Conservation (phyloP, 108 stramenopile genomes). For the Nitzschia sp. region DNA sequence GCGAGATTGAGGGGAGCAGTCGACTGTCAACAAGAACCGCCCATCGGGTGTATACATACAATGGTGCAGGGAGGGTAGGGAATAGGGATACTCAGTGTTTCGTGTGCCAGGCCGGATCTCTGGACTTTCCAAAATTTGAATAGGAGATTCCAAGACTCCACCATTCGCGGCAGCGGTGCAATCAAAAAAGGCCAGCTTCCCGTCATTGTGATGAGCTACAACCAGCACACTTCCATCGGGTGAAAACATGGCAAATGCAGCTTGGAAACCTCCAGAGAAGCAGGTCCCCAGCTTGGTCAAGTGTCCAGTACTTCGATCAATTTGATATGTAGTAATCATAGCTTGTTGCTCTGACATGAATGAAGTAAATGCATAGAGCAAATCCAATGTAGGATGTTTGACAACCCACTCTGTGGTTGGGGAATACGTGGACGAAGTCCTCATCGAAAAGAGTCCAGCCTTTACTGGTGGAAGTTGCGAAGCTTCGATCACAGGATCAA, state of each 20-base stretch:
- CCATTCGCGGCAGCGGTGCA: constrained; percentile 17
- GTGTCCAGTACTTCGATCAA: constrained; percentile 3
- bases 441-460: background rate
- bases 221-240: constrained; percentile 8
- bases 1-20: constrained; percentile 25
- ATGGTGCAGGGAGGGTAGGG: constrained; percentile 28
- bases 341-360: constrained; percentile 9
- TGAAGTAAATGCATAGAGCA: constrained; percentile 26
- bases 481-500: constrained; percentile 20
- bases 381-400: constrained; percentile 25
- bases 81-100: constrained; percentile 13
- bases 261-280: constrained; percentile 19
- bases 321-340: constrained; percentile 27
- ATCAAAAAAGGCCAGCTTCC: constrained; percentile 28
- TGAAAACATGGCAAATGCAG: constrained; percentile 23
- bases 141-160: constrained; percentile 4
- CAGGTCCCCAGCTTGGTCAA: constrained; percentile 19
- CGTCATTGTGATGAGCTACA: constrained; percentile 29
- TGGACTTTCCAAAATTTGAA: constrained; percentile 15
- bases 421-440: background rate
- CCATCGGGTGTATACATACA: constrained; percentile 25
- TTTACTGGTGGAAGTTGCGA: background rate
- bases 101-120: constrained; percentile 25
- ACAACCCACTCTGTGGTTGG: constrained; percentile 25
- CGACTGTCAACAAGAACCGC: constrained; percentile 18